A percentile compares a stretch with the other conserved stretches of the same genome.
Evolutionary conservation across 2,329 filamentous ascomycete genomes (phyloP).

Genomic region (Graphiopsis chlorocephala): DNA sequence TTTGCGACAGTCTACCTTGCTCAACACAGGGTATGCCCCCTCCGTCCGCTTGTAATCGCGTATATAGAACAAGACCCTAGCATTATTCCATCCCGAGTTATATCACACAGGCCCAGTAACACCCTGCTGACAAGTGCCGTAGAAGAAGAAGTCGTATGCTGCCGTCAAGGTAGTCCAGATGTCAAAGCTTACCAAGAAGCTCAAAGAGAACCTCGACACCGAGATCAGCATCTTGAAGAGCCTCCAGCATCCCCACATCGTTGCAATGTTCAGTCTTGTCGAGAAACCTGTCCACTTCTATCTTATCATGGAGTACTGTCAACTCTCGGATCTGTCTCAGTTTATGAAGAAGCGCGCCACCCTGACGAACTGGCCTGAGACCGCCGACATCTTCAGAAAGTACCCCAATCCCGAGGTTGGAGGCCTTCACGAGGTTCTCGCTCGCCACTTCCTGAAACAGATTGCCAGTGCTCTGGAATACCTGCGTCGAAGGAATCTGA

Average conservation of each 20-base stretch:
- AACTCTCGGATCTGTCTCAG: constrained; percentile 86
- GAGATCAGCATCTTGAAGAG: constrained; percentile 95
- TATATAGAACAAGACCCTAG: not conserved
- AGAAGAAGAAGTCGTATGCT: constrained; percentile 71
- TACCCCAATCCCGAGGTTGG: constrained; percentile 81
- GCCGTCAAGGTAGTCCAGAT: constrained; percentile 97
- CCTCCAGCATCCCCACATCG: constrained; percentile 93
- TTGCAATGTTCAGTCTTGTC: constrained; percentile 90
- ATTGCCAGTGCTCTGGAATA: constrained; percentile 89
- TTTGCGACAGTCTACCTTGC: constrained; percentile 84
- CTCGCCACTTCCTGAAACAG: constrained; percentile 93
- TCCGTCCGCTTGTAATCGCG: not conserved
- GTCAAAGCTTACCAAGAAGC: constrained; percentile 86
- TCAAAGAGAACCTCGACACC: constrained; percentile 91
- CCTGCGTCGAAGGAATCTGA: constrained; percentile 76
- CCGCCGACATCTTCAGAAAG: constrained; percentile 85
- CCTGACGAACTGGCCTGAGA: constrained; percentile 74
- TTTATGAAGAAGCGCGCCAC: constrained; percentile 94
- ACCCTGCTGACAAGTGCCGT: constrained; percentile 23
- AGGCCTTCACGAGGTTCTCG: constrained; percentile 94
- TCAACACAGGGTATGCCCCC: constrained; percentile 33
- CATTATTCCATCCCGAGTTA: not conserved
- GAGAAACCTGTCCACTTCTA: constrained; percentile 88
- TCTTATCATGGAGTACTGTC: constrained; percentile 97
- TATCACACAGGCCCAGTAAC: not conserved